Evolutionary conservation across 177 flowering plant species (phyloP).

Genomic region (Tripterygium wilfordii): DNA sequence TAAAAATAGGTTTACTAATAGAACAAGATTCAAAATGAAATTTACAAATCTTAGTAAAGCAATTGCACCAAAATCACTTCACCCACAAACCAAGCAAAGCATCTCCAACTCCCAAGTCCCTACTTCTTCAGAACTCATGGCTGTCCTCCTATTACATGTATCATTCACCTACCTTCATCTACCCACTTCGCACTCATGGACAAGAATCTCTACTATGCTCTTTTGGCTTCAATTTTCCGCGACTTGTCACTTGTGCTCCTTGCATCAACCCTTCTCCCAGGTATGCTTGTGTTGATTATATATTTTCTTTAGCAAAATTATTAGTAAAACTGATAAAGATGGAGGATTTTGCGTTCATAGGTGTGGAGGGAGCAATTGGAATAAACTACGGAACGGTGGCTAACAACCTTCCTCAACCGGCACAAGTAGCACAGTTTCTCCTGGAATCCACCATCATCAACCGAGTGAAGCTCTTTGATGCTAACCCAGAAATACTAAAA

Average conservation of each 20-base stretch:
- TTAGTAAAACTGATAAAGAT: background rate
- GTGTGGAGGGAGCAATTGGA: slow-evolving; percentile 41
- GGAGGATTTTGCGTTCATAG: slow-evolving; percentile 7
- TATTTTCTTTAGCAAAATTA: no score
- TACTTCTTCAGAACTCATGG: no score
- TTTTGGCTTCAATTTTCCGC: slow-evolving; percentile 1
- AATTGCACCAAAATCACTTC: background rate
- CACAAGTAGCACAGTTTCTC: slow-evolving; percentile 56
- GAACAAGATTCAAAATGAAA: background rate
- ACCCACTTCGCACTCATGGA: no score
- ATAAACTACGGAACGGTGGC: slow-evolving; percentile 70
- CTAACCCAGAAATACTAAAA: slow-evolving; percentile 37
- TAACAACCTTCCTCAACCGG: slow-evolving; percentile 60
- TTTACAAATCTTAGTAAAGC: background rate
- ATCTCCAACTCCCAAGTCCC: no score
- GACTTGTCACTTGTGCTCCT: slow-evolving; percentile 6
- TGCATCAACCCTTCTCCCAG: slow-evolving; percentile 12
- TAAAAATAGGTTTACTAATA: no score
- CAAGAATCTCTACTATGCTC: no score
- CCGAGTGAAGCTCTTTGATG: slow-evolving; percentile 64
- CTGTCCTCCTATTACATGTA: no score
- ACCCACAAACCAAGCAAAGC: background rate
- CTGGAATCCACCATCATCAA: slow-evolving; percentile 44
- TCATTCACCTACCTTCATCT: no score
- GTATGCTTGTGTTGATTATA: slow-evolving; percentile 8